Percentiles rank a stretch among this genome's conserved stretches.
Conservation (phyloP, 164 flowering plant genomes). For the Santalum album region DNA sequence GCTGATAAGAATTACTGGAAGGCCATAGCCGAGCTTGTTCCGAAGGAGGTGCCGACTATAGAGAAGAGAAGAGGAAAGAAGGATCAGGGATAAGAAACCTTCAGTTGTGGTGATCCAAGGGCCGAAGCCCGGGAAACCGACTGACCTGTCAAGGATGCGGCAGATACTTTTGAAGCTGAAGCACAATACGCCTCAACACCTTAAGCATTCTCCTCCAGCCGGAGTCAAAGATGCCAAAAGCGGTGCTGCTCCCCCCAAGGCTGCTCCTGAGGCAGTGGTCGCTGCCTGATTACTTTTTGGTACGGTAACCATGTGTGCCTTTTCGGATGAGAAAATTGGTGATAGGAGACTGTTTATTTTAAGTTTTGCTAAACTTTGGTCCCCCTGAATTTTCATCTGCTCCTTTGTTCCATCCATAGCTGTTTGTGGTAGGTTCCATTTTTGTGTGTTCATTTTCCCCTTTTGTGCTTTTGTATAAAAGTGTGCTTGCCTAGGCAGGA, state of each 20-base stretch:
- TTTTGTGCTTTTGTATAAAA: too few relatives aligned
- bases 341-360: not conserved
- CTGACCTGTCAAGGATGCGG: slow-evolving; percentile 57
- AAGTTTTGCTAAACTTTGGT: too few relatives aligned
- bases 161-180: slow-evolving; percentile 49
- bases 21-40: slow-evolving; percentile 42
- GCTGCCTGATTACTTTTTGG: slow-evolving; percentile 17
- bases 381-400: not conserved
- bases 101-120: slow-evolving; percentile 38
- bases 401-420: too few relatives aligned
- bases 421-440: too few relatives aligned
- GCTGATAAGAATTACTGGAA: slow-evolving; percentile 46
- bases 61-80: slow-evolving; percentile 36
- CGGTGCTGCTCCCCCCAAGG: slow-evolving; percentile 11
- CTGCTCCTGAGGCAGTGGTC: slow-evolving; percentile 26
- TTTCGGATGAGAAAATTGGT: not conserved
- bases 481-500: too few relatives aligned
- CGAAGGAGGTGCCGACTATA: slow-evolving; percentile 36
- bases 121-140: slow-evolving; percentile 61
- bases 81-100: slow-evolving; percentile 41
- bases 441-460: too few relatives aligned
- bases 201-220: slow-evolving; percentile 26
- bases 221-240: slow-evolving; percentile 19
- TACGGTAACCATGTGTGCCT: not conserved
- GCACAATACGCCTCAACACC: slow-evolving; percentile 40